Conservation (phyloP, 2,329 filamentous ascomycete genomes). For the Penicillium sp. region DNA sequence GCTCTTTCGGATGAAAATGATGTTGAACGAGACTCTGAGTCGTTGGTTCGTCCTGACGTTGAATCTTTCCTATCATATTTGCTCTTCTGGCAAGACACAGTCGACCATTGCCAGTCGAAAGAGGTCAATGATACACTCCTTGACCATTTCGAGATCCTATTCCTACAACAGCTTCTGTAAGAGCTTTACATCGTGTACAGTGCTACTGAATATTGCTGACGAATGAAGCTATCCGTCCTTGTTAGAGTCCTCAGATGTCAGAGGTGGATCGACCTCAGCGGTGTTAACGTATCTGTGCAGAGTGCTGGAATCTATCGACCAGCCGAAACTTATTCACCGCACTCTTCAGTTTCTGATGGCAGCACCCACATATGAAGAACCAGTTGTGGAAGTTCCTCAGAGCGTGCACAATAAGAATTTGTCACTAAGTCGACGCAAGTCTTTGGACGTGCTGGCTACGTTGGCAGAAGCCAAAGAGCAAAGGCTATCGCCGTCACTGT, state of each 20-base stretch:
- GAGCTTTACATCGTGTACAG: conserved; percentile 27
- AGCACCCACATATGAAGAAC: conserved; percentile 53
- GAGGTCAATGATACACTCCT: conserved; percentile 91
- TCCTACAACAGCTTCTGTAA: conserved; percentile 87
- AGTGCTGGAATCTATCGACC: conserved; percentile 85
- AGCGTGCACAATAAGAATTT: conserved; percentile 54
- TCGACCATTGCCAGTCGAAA: conserved; percentile 88
- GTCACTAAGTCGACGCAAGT: conserved; percentile 71
- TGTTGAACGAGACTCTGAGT: conserved; percentile 70
- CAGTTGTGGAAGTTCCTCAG: conserved; percentile 41
- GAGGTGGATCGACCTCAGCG: conserved; percentile 93
- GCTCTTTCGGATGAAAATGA: conserved; percentile 82
- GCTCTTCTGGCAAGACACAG: conserved; percentile 95
- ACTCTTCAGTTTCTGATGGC: conserved; percentile 90
- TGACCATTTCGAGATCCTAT: conserved; percentile 96
- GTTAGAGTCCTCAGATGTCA: conserved; percentile 92
- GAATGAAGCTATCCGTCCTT: conserved; percentile 78
- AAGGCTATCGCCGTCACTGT: conserved; percentile 75
- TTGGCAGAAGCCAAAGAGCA: conserved; percentile 68
- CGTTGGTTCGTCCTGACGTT: conserved; percentile 79
- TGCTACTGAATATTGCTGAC: conserved; percentile 1
- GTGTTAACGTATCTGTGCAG: conserved; percentile 89
- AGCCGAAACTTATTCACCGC: conserved; percentile 89
- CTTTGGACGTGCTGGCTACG: conserved; percentile 78
- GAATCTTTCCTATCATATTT: conserved; percentile 93